Base-by-base conservation (phyloP, 805 yeast genomes). In the Candida caryicola region DNA sequence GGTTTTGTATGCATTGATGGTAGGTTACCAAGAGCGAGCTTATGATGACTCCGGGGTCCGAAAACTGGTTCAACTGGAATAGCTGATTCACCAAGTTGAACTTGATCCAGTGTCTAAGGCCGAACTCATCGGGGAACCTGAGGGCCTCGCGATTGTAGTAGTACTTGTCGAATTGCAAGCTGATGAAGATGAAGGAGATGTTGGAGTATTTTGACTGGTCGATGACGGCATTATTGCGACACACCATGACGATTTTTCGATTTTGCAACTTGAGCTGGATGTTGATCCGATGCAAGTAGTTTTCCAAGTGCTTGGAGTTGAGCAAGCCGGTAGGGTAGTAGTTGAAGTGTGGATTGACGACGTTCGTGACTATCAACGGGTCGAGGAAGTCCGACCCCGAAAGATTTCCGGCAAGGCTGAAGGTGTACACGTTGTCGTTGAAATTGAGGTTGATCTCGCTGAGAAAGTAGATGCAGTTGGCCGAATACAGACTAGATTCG, bases 341-440 rank as follows among this genome's bases (percentile, higher is more conserved):
- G 16, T 43, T 48, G 26, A 39, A 36, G 15, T 37, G 28, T 8
- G 15, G 13, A 13, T 21, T 31, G 5, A 33, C 37, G 4, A 33
- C 23, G 15, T 44, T 46, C 7, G 46, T 35, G 8, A 57, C 43
- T 4, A 57, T 45, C 19, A 53, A 34, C 1, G 62, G 63, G n/a
- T 46, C 40, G 13, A 52, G 44, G 17, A 59, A 51, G 23, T 50
- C 46, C 5, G 53, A 32, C 13, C 54, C 56, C 8, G 41, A 31
- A 5, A 52, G 35, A 40, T 57, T 60, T 2, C 57, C 56, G 6
- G 50, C 47, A 1, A 57, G 12, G 0, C 60, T 48, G 4, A 59
- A 15, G 5, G 60, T 47, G 8, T 55, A 41, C 5, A 43, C 41
- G 15, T 39, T 33, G 6, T 37, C 39, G 2, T 41, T 41, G 3